These are phyloP conservation scores for Lachnellula arida DNA, from an alignment of 2,329 filamentous ascomycete genomes.

Conservation along the genomic window DNA sequence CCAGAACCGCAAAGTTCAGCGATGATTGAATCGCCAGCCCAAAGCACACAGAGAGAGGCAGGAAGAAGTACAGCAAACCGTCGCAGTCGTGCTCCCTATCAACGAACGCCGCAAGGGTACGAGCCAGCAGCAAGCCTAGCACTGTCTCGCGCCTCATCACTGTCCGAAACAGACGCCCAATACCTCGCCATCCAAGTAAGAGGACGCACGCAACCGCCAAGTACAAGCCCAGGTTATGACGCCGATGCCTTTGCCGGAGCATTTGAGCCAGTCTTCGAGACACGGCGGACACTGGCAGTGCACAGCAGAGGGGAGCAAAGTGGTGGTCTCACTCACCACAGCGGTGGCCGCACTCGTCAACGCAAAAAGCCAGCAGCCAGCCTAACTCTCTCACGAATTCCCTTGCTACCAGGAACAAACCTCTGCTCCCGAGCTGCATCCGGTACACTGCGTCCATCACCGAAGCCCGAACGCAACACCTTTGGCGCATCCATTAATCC, in stretches of 20 bases:
- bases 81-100: not conserved
- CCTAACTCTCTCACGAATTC: no score
- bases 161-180: not conserved
- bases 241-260: not conserved
- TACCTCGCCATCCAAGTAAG: not conserved
- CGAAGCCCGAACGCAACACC: no score
- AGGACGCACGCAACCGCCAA: not conserved
- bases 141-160: not conserved
- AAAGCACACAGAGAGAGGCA: not conserved
- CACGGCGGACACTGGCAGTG: no score
- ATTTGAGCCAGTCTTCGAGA: not conserved
- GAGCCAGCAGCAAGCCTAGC: not conserved
- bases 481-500: no score
- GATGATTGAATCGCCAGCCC: not conserved
- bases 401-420: no score
- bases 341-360: no score
- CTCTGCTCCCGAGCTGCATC: no score
- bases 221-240: not conserved
- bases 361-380: no score
- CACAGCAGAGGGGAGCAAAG: no score
- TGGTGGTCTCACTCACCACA: no score
- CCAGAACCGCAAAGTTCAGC: not conserved
- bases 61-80: not conserved
- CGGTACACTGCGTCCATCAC: no score
- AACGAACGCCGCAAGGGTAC: not conserved